Percentiles rank a stretch among this genome's conserved stretches.
Evolutionary conservation across 495 filamentous ascomycete genomes (phyloP).

Genomic region (Apodospora peruviana): DNA sequence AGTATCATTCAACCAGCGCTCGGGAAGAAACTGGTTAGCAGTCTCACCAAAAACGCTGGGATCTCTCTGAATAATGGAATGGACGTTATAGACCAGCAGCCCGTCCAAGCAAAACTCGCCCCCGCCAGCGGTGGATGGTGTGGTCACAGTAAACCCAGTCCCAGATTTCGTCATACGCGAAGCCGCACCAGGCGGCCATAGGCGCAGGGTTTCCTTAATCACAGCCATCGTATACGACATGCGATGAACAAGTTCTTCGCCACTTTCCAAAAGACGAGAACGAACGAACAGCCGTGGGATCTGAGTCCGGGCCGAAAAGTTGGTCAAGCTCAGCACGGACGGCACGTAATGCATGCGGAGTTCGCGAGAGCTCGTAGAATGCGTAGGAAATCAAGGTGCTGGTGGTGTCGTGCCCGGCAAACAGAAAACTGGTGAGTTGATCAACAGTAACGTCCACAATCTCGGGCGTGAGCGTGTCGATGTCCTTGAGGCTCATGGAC

Average conservation of each 20-base stretch:
- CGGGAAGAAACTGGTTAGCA: conserved; percentile 53
- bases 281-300: conserved; percentile 15
- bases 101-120: conserved; percentile 52
- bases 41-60: conserved; percentile 50
- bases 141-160: conserved; percentile 18
- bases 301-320: conserved; percentile 25
- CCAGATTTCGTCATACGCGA: conserved; percentile 30
- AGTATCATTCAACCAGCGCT: conserved; percentile 54
- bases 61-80: conserved; percentile 52
- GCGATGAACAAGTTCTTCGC: conserved; percentile 38
- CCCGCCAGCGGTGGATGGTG: conserved; percentile 46
- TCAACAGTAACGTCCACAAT: conserved; percentile 20
- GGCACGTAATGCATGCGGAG: conserved; percentile 32
- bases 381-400: conserved; percentile 31
- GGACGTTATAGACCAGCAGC: conserved; percentile 46
- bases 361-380: conserved; percentile 41
- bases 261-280: conserved; percentile 13
- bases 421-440: conserved; percentile 39
- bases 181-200: conserved; percentile 37
- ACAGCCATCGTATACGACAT: conserved; percentile 43
- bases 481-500: conserved; percentile 24
- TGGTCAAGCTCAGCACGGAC: conserved; percentile 43
- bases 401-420: conserved; percentile 48
- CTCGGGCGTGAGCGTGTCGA: conserved; percentile 12
- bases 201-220: conserved; percentile 47